These are phyloP conservation scores for Daedaleopsis sinensis DNA, from an alignment of 768 basidiomycete genomes.

Conservation along the genomic window DNA sequence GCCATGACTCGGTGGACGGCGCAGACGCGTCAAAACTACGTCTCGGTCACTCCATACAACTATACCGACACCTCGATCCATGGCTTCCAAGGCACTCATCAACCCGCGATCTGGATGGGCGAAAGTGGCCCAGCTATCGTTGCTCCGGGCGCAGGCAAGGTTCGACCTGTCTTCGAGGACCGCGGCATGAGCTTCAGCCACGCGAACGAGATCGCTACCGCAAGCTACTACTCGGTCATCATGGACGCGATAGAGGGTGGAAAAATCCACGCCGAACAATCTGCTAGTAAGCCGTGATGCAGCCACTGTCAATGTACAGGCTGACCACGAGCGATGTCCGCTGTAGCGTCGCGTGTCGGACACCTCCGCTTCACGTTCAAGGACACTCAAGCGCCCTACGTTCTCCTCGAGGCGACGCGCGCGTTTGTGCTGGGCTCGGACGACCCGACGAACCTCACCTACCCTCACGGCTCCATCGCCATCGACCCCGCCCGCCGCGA, in stretches of 20 bases:
- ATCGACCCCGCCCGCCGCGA: conserved; percentile 48
- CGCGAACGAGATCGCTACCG: conserved; percentile 52
- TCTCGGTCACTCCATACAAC: conserved; percentile 74
- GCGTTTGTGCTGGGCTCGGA: conserved; percentile 60
- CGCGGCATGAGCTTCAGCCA: conserved; percentile 58
- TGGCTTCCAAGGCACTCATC: conserved; percentile 76
- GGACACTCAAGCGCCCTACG: conserved; percentile 48
- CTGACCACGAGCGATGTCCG: not conserved
- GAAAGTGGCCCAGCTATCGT: conserved; percentile 69
- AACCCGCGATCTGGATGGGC: conserved; percentile 91
- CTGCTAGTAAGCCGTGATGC: conserved; percentile 52
- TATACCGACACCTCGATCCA: conserved; percentile 61
- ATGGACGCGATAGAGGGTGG: conserved; percentile 52
- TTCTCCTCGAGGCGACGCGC: conserved; percentile 70
- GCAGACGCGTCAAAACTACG: conserved; percentile 76
- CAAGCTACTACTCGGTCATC: conserved; percentile 60
- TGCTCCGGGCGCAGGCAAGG: conserved; percentile 54
- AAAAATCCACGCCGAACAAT: conserved; percentile 56
- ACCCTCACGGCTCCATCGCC: conserved; percentile 52
- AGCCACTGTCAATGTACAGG: conserved; percentile 2
- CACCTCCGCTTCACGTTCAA: conserved; percentile 73
- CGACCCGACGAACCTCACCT: conserved; percentile 50
- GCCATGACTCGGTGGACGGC: conserved; percentile 89
- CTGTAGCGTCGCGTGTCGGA: conserved; percentile 70
- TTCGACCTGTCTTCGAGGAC: conserved; percentile 58